Base-by-base conservation (phyloP, 176 grass and related monocot species). In the Bromus sterilis region DNA sequence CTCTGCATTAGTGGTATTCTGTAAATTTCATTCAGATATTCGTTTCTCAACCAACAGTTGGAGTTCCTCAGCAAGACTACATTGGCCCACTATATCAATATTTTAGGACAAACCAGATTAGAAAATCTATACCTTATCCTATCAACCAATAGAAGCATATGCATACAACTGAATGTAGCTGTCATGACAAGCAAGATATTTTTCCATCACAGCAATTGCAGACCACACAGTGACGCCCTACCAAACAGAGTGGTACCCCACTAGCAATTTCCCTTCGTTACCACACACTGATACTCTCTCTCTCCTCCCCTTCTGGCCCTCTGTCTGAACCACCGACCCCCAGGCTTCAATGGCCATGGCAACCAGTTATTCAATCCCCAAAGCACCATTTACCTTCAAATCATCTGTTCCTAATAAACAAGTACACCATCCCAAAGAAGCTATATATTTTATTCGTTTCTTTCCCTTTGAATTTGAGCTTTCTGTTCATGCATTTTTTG, bases 151-250 rank as follows among this genome's bases (percentile, higher is more conserved):
- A 66, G 43, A 40, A 90, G 68, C 79, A 75, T 87, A 48, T 42
- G 59, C 31, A 92, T 57, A 88, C 61, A 77, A 56, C 9, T 36
- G 72, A 16, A 77, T 72, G 56, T 26, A 31, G 40, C 70, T 84
- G 61, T 58, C 62, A 41, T 43, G 80, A 63, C 62, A 81, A 53
- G 84, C 62, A 75, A 80, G 71, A 81, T 85, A 84, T 75, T 66
- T 71, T 65, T 41, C 41, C 15, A 74, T 63, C 71, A 41, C 63
- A 81, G 41, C 82, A 76, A 64, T 31, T 85, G 36, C 78, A 66
- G 83, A 86, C 78, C 87, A 89, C 87, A 78, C 83, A 89, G n/a
- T 85, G 77, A 65, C 63, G 71, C 8, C 78, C 64, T 65, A 37
- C 78, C 78, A 82, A 70, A 84, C 31, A 80, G 74, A 79, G 80